Conservation (phyloP, 371 early-diverging fungal species). For the Rhizopus sp. region DNA sequence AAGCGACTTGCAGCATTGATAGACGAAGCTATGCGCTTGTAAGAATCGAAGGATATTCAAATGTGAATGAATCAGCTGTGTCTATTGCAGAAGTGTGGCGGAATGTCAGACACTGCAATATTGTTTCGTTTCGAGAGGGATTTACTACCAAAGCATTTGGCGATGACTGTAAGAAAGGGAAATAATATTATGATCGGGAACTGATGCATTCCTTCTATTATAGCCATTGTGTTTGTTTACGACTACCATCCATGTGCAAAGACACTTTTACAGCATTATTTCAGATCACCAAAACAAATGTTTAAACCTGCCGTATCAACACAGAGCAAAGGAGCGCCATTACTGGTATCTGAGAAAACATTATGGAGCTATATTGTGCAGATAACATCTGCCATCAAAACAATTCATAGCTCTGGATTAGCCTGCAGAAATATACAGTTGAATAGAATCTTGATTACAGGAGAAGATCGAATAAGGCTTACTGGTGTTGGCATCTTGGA, state of each 20-base stretch:
- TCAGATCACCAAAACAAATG: slow-evolving; percentile 28
- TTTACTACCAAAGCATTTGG: slow-evolving; percentile 96
- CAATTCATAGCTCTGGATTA: slow-evolving; percentile 81
- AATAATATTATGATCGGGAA: neutral
- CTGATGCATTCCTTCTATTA: no score
- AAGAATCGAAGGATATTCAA: slow-evolving; percentile 75
- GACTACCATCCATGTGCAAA: slow-evolving; percentile 88
- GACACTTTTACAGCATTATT: slow-evolving; percentile 70
- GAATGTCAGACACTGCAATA: slow-evolving; percentile 77
- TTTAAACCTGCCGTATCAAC: neutral
- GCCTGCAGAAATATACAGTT: slow-evolving; percentile 81
- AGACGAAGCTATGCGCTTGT: slow-evolving; percentile 82
- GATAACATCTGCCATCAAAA: slow-evolving; percentile 80
- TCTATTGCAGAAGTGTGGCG: slow-evolving; percentile 84
- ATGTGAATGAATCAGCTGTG: slow-evolving; percentile 82
- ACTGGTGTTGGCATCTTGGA: slow-evolving; percentile 86
- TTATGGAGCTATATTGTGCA: slow-evolving; percentile 91
- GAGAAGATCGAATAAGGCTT: slow-evolving; percentile 80
- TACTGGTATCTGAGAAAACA: slow-evolving; percentile 55
- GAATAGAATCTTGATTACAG: slow-evolving; percentile 78
- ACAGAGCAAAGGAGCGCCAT: neutral
- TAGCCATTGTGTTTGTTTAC: slow-evolving; percentile 83
- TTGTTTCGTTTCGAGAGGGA: slow-evolving; percentile 89
- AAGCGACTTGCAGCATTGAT: slow-evolving; percentile 80
- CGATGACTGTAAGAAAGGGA: slow-evolving; percentile 70